Evolutionary conservation across 768 basidiomycete species (phyloP).

Genomic region (Phlebiopsis gigantea): DNA sequence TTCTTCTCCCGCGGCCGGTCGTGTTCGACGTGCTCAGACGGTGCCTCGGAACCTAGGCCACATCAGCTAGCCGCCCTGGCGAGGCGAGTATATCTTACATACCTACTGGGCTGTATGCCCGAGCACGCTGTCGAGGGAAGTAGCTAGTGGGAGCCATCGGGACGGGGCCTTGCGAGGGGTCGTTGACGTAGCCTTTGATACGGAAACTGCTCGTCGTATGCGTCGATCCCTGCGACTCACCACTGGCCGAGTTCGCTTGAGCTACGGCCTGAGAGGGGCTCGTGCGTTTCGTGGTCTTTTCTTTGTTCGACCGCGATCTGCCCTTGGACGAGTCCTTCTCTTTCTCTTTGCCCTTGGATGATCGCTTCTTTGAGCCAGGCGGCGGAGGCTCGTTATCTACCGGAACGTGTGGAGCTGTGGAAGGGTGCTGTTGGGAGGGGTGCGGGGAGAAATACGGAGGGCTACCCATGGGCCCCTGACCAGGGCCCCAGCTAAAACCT

Average conservation of each 20-base stretch:
- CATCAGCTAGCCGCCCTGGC: background rate
- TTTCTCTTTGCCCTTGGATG: conserved; percentile 1
- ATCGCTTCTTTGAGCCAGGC: conserved; percentile 20
- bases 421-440: background rate
- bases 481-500: background rate
- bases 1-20: background rate
- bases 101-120: background rate
- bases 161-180: background rate
- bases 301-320: background rate
- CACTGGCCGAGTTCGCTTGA: background rate
- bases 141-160: background rate
- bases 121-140: background rate
- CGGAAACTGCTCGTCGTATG: background rate
- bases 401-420: conserved; percentile 14
- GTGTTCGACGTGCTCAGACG: background rate
- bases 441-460: background rate
- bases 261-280: background rate
- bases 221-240: background rate
- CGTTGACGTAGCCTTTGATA: background rate
- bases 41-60: background rate
- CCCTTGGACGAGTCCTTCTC: background rate
- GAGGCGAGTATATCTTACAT: too few relatives aligned
- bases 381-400: conserved; percentile 60
- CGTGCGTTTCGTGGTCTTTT: background rate
- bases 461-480: background rate